Evolutionary conservation across 768 basidiomycete species (phyloP).

Genomic region (Trametes gibbosa): DNA sequence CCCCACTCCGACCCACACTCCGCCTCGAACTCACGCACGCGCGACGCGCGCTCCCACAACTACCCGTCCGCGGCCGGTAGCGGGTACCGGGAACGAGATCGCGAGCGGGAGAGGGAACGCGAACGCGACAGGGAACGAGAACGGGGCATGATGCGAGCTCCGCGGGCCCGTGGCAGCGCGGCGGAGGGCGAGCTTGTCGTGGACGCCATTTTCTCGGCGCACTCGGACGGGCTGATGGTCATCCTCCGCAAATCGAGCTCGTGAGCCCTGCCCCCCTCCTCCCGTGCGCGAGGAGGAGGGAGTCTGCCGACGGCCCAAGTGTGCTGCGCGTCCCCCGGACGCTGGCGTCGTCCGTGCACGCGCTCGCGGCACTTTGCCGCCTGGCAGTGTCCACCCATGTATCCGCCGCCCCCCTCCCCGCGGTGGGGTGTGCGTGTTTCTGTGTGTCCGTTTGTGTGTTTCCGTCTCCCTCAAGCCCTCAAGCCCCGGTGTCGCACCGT

Average conservation of each 20-base stretch:
- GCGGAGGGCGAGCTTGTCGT: slow-evolving; percentile 49
- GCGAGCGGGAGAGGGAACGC: background rate
- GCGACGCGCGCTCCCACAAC: slow-evolving; percentile 2
- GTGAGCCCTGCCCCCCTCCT: background rate
- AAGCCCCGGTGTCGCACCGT: background rate
- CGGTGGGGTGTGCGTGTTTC: background rate
- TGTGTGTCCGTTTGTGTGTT: background rate
- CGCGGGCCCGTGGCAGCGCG: slow-evolving; percentile 10
- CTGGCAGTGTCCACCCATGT: background rate
- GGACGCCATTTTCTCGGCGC: slow-evolving; percentile 82
- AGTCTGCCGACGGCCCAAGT: background rate
- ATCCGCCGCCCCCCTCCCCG: no score
- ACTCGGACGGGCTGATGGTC: slow-evolving; percentile 82
- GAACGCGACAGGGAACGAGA: background rate
- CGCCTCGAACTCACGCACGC: slow-evolving; percentile 9
- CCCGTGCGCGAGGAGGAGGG: background rate
- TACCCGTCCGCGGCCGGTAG: slow-evolving; percentile 2
- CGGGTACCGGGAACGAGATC: slow-evolving; percentile 4
- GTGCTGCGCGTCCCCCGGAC: background rate
- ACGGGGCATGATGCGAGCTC: background rate
- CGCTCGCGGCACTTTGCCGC: background rate
- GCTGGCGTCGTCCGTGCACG: background rate
- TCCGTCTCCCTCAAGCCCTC: background rate
- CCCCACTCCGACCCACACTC: slow-evolving; percentile 6
- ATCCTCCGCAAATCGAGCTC: slow-evolving; percentile 49